Evolutionary conservation across 169 alveolate species (phyloP).

Genomic region (Plasmodium vinckei): DNA sequence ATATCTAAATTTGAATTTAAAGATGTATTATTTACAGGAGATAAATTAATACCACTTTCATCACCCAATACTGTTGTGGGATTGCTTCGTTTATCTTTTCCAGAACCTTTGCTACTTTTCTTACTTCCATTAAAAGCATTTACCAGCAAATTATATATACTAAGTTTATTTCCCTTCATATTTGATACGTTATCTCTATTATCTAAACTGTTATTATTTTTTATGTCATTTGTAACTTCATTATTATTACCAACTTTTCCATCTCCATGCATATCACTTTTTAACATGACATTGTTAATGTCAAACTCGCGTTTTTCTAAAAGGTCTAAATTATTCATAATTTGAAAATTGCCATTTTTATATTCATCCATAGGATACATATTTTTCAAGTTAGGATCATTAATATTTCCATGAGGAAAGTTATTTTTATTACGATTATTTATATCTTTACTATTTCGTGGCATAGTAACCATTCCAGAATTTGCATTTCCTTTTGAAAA

Average conservation of each 20-base stretch:
- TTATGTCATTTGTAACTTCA: background rate
- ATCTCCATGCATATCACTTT: background rate
- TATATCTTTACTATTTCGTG: background rate
- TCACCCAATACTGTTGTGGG: background rate
- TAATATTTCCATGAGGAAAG: background rate
- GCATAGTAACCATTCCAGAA: background rate
- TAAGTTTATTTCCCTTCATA: slow-evolving; percentile 8
- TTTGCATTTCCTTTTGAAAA: slow-evolving; percentile 36
- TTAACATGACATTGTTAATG: background rate
- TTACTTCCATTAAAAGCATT: slow-evolving; percentile 60
- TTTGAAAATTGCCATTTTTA: slow-evolving; percentile 11
- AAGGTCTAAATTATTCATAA: slow-evolving; percentile 1
- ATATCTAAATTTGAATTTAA: too few relatives aligned
- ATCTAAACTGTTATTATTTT: background rate
- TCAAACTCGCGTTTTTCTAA: slow-evolving; percentile 3
- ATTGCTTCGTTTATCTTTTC: background rate
- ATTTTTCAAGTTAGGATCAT: background rate
- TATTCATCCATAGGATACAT: slow-evolving; percentile 5
- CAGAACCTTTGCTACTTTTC: background rate
- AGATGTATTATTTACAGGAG: background rate
- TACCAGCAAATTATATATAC: slow-evolving; percentile 32
- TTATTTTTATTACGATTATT: background rate
- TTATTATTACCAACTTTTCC: background rate
- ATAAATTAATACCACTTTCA: background rate
- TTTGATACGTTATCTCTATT: background rate